phyloP scores from a whole-genome alignment of 768 basidiomycete species.

The Infundibulicybe gibba region DNA sequence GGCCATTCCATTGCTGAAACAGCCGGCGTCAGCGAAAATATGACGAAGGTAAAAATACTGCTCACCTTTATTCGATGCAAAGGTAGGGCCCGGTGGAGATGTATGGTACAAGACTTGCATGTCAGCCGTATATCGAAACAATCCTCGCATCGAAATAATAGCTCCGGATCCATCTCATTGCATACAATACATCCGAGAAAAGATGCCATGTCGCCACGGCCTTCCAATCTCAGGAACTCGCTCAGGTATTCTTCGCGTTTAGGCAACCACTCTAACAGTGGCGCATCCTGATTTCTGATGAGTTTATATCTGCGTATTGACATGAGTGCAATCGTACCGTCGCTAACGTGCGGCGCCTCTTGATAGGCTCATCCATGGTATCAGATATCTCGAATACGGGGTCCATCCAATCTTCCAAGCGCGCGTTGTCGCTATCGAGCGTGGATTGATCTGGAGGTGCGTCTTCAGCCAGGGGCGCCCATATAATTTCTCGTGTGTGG shows the following conservation, averaged over 20 bases:
- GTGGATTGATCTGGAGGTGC: no score
- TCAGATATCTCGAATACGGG: no score
- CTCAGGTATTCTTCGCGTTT: neutral
- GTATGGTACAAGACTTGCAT: neutral
- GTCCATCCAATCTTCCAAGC: no score
- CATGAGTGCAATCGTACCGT: no score
- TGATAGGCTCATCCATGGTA: no score
- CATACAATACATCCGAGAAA: neutral
- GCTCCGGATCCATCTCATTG: neutral
- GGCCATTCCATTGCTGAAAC: neutral
- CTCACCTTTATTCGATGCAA: neutral
- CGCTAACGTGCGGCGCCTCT: no score
- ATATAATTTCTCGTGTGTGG: no score
- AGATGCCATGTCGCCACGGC: neutral
- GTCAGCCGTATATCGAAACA: neutral
- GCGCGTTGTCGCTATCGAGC: no score
- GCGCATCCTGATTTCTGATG: neutral
- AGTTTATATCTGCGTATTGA: no score
- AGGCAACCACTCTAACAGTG: neutral
- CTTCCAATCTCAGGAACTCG: neutral
- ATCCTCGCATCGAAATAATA: neutral
- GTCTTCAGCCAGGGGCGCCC: no score
- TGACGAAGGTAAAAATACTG: neutral
- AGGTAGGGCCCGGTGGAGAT: neutral
- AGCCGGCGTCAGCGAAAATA: neutral